Base-by-base conservation (phyloP, 2,329 filamentous ascomycete species). In the Cadophora malorum region DNA sequence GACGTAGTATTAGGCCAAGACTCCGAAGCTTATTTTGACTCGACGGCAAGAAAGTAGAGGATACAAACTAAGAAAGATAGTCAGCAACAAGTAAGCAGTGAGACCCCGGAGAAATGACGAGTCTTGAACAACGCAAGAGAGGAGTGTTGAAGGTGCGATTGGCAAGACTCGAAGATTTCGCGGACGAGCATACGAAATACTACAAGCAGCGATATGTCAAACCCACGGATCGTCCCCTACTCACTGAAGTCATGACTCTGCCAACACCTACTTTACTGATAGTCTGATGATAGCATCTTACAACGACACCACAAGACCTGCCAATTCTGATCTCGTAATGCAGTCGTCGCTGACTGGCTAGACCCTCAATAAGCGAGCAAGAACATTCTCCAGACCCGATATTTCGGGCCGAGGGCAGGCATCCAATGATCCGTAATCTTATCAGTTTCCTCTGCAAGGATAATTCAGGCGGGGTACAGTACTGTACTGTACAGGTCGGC, bases 301-400 rank as follows among this genome's bases (percentile, higher is more conserved):
- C 50, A 31, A 5, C 3, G 19, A 19, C 5, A 21, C 19, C 50
- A 31, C 50, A 53, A 31, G 50, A 31, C 14, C 23, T 12, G 50
- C 53, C 31, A 56, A 31, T 35, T 56, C 53, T 56, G 31, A 38
- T 56, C 53, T 56, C 53, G 53, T 56, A 56, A 35, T 56, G 19
- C n/a, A 35, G 31, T 10, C 4, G 28, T 21, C 19, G 50, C 33
- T 56, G 19, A 55, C 16, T 55, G 25, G 52, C 28, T 19, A 38
- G 53, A 56, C 53, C 53, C 19, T n/a, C 8, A 6, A 49, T 56
- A 56, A 38, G 28, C 28, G 53, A 56, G 50, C 28, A 31, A 38
- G 23, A 38, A 12, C 38, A 9, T 35, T 4, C 9, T 23, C 19
- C 19, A 21, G 14, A 21, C 14, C 53, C 53, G 53, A 38, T 28